Evolutionary conservation across 2,329 filamentous ascomycete species (phyloP), one percentile per base, ranked within the genome.

Genomic region (Aspergillus sergii): DNA sequence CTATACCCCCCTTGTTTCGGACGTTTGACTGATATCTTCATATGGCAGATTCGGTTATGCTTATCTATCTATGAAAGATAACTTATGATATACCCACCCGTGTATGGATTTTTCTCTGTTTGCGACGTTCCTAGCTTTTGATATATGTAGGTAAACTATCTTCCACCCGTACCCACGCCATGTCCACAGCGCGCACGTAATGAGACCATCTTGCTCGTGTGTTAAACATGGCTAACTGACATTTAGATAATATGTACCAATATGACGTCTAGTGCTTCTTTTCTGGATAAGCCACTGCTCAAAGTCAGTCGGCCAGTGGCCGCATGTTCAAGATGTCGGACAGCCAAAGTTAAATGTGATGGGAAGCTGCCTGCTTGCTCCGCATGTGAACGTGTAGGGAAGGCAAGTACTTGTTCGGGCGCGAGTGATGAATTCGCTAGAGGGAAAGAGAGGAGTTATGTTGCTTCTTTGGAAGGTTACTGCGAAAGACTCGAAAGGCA

Each of bases 271-370:
- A 69, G 71, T 56, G 68, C 72, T 39, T 72, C 70, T n/a, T 76
- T 78, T 66, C 68, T 80, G 64, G 77, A 80, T 62, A 75, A 72
- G 57, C 78, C 78, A 10, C 66, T 80, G 58, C 72, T 80, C 43
- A 80, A 80, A 71, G 91, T 94, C 66, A 93, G 90, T 73, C 85
- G 91, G 66, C 91, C 91, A 6, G 91, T 93, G 57, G 91, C 91
- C 60, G 91, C 91, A 28, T 94, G 91, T 76, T 91, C 91, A 63
- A 85, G 91, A 83, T 94, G 91, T 81, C 92, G 95, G 64, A 88
- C 90, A 65, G 94, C 94, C 59, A 99, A 99, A 82, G 93, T 98
- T 76, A 97, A 96, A 88, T 99, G 95, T 74, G 95, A 98, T 80
- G 94, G 95, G 65, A 97, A 97, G 78, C 83, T 98, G 43, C 95